Percentiles rank a stretch among this genome's conserved stretches.
Evolutionary conservation across 305 asterid genomes (phyloP).

Genomic region (Ajuga reptans): DNA sequence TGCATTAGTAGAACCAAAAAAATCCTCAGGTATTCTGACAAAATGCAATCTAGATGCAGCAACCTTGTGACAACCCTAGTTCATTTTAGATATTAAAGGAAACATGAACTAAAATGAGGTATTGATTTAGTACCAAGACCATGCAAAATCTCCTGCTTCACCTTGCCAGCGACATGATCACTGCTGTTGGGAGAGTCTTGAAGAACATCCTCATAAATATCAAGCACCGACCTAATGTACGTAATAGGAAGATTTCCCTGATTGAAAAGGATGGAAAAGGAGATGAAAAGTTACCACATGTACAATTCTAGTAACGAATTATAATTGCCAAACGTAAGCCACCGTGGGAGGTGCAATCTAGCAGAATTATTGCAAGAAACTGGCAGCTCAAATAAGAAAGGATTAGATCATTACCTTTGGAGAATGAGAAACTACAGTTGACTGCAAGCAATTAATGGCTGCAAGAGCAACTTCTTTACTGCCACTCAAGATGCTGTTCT

Average conservation of each 20-base stretch:
- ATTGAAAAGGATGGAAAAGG: slow-evolving; percentile 24
- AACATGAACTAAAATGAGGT: slow-evolving; percentile 10
- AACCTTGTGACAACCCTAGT: background rate
- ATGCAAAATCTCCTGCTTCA: slow-evolving; percentile 92
- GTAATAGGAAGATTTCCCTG: slow-evolving; percentile 78
- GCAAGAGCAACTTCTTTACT: slow-evolving; percentile 96
- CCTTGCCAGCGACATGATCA: slow-evolving; percentile 58
- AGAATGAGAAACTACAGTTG: slow-evolving; percentile 83
- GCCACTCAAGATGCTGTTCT: slow-evolving; percentile 75
- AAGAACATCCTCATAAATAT: slow-evolving; percentile 74
- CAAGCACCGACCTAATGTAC: slow-evolving; percentile 70
- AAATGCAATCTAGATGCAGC: slow-evolving; percentile 4
- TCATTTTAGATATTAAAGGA: background rate
- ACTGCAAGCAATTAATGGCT: slow-evolving; percentile 88
- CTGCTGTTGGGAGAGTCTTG: slow-evolving; percentile 47
- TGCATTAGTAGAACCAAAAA: slow-evolving; percentile 12
- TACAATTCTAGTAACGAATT: slow-evolving; percentile 12
- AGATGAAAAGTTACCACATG: slow-evolving; percentile 16
- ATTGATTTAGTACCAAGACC: slow-evolving; percentile 66
- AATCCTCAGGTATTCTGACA: background rate
- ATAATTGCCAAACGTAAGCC: slow-evolving; percentile 13
- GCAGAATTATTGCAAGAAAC: slow-evolving; percentile 1
- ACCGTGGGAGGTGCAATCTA: background rate
- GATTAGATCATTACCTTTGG: slow-evolving; percentile 52
- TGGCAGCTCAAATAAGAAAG: slow-evolving; percentile 12